Conservation (phyloP, 805 yeast genomes). For the Blastobotrys mokoenaii region DNA sequence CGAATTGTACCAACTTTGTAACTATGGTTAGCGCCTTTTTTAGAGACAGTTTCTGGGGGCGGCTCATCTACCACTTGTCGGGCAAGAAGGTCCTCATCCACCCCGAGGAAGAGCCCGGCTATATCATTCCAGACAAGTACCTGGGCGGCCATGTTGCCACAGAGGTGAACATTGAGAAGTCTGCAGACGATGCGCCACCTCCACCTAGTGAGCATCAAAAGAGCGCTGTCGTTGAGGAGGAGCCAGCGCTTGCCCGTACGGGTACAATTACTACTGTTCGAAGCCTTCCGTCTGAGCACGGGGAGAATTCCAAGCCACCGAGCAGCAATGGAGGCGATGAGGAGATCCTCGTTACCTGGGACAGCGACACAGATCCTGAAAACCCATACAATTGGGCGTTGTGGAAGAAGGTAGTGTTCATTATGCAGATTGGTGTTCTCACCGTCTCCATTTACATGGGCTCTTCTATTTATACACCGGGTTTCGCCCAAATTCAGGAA, state of each 20-base stretch:
- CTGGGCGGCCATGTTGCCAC: background rate
- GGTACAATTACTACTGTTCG: no score
- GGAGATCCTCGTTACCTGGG: conserved; percentile 12
- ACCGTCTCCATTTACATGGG: conserved; percentile 45
- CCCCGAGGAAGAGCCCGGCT: conserved; percentile 25
- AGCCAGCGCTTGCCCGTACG: no score
- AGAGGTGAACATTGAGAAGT: background rate
- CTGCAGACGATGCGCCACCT: no score
- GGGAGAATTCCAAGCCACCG: background rate
- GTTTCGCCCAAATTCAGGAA: conserved; percentile 35
- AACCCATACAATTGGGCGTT: conserved; percentile 49
- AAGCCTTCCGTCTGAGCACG: background rate
- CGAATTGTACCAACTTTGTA: background rate
- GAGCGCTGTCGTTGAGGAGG: no score
- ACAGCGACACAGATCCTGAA: conserved; percentile 37
- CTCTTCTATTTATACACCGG: conserved; percentile 45
- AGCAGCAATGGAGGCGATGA: background rate
- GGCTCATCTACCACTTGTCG: conserved; percentile 25
- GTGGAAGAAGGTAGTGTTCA: conserved; percentile 31
- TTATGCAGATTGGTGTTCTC: conserved; percentile 33
- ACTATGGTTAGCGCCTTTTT: conserved; percentile 10
- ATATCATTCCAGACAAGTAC: conserved; percentile 26
- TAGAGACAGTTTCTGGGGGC: conserved; percentile 26
- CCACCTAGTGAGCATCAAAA: no score
- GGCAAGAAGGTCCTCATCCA: conserved; percentile 21